A percentile compares a stretch with the other conserved stretches of the same genome.
Conservation (phyloP, 768 basidiomycete genomes). For the Pulveroboletus sp. region DNA sequence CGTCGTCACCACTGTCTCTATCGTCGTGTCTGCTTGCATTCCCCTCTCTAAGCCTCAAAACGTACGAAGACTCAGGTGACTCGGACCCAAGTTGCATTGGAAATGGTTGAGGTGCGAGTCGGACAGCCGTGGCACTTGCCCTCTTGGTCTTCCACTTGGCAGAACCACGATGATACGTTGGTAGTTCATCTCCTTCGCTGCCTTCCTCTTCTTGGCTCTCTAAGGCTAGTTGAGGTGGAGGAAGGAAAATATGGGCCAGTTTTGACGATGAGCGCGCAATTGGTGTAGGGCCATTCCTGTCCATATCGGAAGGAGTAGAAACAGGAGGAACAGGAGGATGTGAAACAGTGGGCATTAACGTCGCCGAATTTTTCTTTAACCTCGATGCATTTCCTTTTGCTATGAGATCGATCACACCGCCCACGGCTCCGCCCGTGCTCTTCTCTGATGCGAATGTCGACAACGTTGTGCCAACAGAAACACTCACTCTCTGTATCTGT, state of each 20-base stretch:
- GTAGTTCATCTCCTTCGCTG: slow-evolving; percentile 12
- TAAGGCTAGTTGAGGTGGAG: background rate
- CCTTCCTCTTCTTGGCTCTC: slow-evolving; percentile 12
- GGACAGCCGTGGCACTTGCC: background rate
- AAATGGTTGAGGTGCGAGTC: slow-evolving; percentile 20
- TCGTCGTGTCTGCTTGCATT: background rate
- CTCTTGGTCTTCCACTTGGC: background rate
- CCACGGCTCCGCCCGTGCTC: too few relatives aligned
- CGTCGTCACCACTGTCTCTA: background rate
- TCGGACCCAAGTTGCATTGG: slow-evolving; percentile 20
- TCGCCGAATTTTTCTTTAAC: background rate
- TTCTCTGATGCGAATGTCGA: background rate
- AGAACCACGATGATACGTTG: slow-evolving; percentile 17
- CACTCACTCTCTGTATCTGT: slow-evolving; percentile 3
- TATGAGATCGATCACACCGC: slow-evolving; percentile 5
- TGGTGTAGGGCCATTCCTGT: background rate
- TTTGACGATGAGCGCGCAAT: slow-evolving; percentile 12
- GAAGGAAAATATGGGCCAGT: slow-evolving; percentile 8
- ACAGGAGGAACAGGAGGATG: background rate
- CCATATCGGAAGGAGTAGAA: slow-evolving; percentile 1
- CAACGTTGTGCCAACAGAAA: background rate
- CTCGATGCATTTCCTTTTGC: background rate
- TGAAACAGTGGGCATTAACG: background rate
- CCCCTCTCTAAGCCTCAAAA: background rate
- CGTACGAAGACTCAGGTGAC: background rate